Evolutionary conservation across 306 rosid genomes (phyloP), one percentile per base, ranked within the genome.

Genomic region (Chamaecrista fasciculata): DNA sequence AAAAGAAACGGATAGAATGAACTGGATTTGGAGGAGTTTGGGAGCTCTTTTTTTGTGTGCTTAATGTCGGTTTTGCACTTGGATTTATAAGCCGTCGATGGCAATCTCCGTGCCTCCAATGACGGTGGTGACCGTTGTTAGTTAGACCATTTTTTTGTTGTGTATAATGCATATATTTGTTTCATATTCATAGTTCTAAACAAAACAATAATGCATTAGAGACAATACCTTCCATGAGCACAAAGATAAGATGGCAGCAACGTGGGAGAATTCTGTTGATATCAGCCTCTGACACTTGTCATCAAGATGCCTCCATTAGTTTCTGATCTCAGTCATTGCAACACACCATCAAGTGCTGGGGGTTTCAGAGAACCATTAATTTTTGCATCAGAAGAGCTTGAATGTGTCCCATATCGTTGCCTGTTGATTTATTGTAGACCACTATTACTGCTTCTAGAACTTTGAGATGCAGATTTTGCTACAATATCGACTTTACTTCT

Each of bases 371-470:
- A 88, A n/a, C n/a, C n/a, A n/a, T n/a, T n/a, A n/a, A n/a, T n/a
- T n/a, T n/a, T n/a, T n/a, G n/a, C n/a, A n/a, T n/a, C n/a, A 59
- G 81, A 92, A 92, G 87, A 86, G 83, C 73, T 85, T 89, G 72
- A 89, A 86, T 69, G 66, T 92, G n/a, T n/a, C n/a, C n/a, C n/a
- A n/a, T n/a, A n/a, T n/a, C n/a, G n/a, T n/a, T n/a, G n/a, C n/a
- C n/a, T 23, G 31, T 1, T 5, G n/a, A 51, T 51, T 20, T 50
- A 19, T 21, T 10, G 15, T 23, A 11, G 59, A n/a, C n/a, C 33
- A 52, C 11, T 16, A 10, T 52, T 52, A 21, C 56, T 52, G 34
- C n/a, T 52, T 11, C 47, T 34, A 23, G 34, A 52, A 52, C 28
- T 42, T 52, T 23, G 1, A 28, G 34, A 52, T 24, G 34, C 31